phyloP scores from a whole-genome alignment of 1,284 basidiomycete genomes.

The Tilletia setariae region DNA sequence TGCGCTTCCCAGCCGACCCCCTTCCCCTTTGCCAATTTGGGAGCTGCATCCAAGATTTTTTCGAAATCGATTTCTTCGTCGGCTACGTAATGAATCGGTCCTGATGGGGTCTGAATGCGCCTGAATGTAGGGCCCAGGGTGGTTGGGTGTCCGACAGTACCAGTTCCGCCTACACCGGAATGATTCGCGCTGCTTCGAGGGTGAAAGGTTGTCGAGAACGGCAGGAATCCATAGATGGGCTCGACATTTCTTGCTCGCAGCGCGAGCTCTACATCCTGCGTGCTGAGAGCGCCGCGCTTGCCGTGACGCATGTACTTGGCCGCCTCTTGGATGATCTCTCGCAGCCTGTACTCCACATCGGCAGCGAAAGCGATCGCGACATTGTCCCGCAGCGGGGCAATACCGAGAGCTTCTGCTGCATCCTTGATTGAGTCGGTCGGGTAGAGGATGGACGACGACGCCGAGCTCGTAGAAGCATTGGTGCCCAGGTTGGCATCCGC shows the following conservation, averaged over 20 bases:
- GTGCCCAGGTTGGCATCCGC: not conserved
- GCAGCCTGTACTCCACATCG: slow-evolving; percentile 94
- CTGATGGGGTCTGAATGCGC: slow-evolving; percentile 53
- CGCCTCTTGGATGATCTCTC: slow-evolving; percentile 92
- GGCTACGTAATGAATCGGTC: slow-evolving; percentile 78
- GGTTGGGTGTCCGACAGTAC: slow-evolving; percentile 4
- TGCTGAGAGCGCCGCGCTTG: slow-evolving; percentile 77
- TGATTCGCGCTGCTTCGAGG: not conserved
- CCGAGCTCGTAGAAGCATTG: not conserved
- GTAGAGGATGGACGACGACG: slow-evolving; percentile 37
- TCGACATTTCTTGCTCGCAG: slow-evolving; percentile 92
- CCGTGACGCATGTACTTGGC: slow-evolving; percentile 94
- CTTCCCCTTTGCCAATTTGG: slow-evolving; percentile 41
- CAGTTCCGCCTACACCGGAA: slow-evolving; percentile 21
- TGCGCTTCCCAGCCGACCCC: slow-evolving; percentile 60
- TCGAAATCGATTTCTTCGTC: slow-evolving; percentile 98
- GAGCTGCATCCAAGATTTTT: slow-evolving; percentile 42
- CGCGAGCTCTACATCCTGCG: slow-evolving; percentile 87
- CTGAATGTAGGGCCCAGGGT: slow-evolving; percentile 48
- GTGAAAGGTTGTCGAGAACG: slow-evolving; percentile 22
- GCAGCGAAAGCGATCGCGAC: slow-evolving; percentile 83
- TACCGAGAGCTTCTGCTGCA: slow-evolving; percentile 81
- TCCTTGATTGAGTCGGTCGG: slow-evolving; percentile 59
- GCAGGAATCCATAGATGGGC: slow-evolving; percentile 43
- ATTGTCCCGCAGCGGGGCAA: slow-evolving; percentile 72